phyloP scores from a whole-genome alignment of 2,329 filamentous ascomycete species.

The Keithomyces neogunnii region DNA sequence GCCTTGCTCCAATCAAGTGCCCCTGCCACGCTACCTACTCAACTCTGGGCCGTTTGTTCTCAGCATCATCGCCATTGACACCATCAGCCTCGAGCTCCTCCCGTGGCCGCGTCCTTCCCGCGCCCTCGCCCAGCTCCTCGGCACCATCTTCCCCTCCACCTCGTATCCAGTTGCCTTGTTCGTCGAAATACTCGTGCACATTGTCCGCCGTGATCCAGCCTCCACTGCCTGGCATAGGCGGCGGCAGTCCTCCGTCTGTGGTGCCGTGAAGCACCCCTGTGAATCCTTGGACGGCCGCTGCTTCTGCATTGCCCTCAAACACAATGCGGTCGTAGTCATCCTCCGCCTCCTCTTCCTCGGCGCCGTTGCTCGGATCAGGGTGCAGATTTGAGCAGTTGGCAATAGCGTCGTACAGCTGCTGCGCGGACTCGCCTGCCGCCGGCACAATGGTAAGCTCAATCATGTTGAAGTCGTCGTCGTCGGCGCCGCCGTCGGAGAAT shows the following conservation, averaged over 20 bases:
- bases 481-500: constrained; percentile 47
- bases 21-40: constrained; percentile 21
- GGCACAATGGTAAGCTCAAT: constrained; percentile 63
- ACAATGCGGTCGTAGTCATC: constrained; percentile 46
- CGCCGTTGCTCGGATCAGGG: constrained; percentile 56
- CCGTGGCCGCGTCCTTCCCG: constrained; percentile 45
- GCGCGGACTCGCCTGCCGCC: constrained; percentile 17
- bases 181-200: constrained; percentile 74
- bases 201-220: constrained; percentile 93
- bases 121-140: constrained; percentile 53
- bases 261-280: constrained; percentile 44
- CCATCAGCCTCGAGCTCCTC: constrained; percentile 41
- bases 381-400: constrained; percentile 69
- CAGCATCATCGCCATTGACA: constrained; percentile 31
- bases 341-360: constrained; percentile 50
- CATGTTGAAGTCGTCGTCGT: constrained; percentile 56
- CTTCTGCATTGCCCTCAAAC: constrained; percentile 42
- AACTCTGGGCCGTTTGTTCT: constrained; percentile 39
- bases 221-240: constrained; percentile 62
- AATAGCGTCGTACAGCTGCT: constrained; percentile 57
- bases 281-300: constrained; percentile 48
- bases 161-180: constrained; percentile 69
- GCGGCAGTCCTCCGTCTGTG: constrained; percentile 45
- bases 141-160: constrained; percentile 28
- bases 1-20: constrained; percentile 10